Conservation (phyloP, 768 basidiomycete genomes). For the Hebeloma cylindrosporum region DNA sequence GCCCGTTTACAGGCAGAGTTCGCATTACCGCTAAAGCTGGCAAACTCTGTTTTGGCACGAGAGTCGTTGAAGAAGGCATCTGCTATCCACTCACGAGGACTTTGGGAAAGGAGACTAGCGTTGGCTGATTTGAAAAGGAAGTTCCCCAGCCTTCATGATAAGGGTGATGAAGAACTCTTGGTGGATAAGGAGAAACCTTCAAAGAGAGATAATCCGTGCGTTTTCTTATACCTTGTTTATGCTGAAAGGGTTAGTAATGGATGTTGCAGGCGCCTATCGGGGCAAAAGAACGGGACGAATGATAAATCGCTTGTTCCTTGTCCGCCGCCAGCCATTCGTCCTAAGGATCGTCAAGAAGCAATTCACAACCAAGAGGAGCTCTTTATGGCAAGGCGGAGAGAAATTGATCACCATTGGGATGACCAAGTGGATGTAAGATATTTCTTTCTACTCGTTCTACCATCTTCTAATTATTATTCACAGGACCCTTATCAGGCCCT, state of each 20-base stretch:
- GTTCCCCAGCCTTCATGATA: constrained; percentile 57
- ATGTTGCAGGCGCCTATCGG: constrained; percentile 41
- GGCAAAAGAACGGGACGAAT: constrained; percentile 53
- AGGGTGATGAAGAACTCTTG: constrained; percentile 70
- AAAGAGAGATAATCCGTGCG: constrained; percentile 52
- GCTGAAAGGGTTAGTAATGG: constrained; percentile 9
- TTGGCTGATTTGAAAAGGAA: constrained; percentile 81
- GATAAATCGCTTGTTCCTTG: constrained; percentile 43
- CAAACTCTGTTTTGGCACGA: constrained; percentile 63
- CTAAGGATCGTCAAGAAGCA: constrained; percentile 61
- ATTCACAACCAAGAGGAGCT: constrained; percentile 65
- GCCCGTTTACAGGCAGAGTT: constrained; percentile 79
- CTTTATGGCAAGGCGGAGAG: constrained; percentile 62
- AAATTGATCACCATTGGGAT: constrained; percentile 81
- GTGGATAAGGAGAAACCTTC: constrained; percentile 67
- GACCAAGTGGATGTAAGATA: constrained; percentile 78
- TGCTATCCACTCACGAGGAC: constrained; percentile 53
- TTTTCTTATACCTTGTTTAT: constrained; percentile 7
- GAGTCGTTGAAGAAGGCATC: constrained; percentile 75
- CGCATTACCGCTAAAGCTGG: constrained; percentile 67
- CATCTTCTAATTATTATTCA: not conserved
- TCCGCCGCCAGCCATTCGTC: constrained; percentile 53
- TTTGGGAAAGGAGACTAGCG: constrained; percentile 79
- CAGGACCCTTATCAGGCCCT: constrained; percentile 74
- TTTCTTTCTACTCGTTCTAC: not conserved